Conservation (phyloP, 768 basidiomycete genomes). For the Boletus reticuloceps region DNA sequence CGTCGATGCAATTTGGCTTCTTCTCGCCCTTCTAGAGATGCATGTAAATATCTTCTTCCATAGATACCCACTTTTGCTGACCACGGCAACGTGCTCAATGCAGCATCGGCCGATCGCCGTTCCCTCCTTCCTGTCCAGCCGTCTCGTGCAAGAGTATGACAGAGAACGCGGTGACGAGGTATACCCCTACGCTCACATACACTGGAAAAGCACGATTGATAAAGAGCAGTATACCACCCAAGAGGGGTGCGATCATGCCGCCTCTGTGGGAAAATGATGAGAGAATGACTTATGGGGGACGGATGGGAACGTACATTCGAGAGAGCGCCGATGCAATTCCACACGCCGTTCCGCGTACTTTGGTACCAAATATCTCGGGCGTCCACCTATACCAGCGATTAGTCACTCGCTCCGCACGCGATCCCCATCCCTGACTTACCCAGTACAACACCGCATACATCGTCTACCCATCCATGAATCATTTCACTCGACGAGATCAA, state of each 20-base stretch:
- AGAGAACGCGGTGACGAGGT: conserved; percentile 59
- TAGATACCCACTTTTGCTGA: too few species aligned
- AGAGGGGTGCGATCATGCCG: conserved; percentile 83
- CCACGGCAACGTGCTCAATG: conserved; percentile 4
- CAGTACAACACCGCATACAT: conserved; percentile 91
- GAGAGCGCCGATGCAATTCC: conserved; percentile 86
- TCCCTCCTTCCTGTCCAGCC: conserved; percentile 35
- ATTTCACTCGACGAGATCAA: not conserved
- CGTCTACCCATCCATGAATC: conserved; percentile 38
- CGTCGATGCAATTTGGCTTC: too few species aligned
- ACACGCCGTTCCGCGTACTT: conserved; percentile 85
- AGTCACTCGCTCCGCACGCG: not conserved
- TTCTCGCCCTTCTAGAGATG: too few species aligned
- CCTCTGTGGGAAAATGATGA: conserved; percentile 46
- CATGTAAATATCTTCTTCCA: too few species aligned
- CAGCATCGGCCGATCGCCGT: conserved; percentile 15
- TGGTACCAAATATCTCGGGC: conserved; percentile 82
- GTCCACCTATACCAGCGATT: conserved; percentile 53
- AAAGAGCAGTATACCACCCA: conserved; percentile 71
- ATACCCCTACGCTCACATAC: conserved; percentile 67
- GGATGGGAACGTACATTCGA: conserved; percentile 55
- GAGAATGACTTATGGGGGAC: not conserved
- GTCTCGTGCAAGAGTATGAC: conserved; percentile 58
- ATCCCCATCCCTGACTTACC: conserved; percentile 27
- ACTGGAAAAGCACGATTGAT: conserved; percentile 71